Conservation (phyloP, 768 basidiomycete genomes). For the Macrolepiota dolichaula region DNA sequence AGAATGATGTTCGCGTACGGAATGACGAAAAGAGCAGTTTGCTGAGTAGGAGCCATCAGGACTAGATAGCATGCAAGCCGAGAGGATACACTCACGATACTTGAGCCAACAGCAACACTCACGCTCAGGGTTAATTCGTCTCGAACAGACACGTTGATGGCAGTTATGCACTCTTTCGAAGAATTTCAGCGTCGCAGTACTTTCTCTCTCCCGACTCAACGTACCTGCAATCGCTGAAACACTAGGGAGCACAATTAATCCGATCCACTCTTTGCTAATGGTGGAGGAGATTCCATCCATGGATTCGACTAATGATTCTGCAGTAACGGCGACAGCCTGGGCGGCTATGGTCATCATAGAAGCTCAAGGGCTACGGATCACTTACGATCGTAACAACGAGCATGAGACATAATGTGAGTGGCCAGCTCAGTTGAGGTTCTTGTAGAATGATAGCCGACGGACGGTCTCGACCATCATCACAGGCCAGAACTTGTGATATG, state of each 20-base stretch:
- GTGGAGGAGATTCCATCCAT: conserved; percentile 73
- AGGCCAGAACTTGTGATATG: neutral
- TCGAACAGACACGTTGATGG: conserved; percentile 85
- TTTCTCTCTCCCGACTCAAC: conserved; percentile 1
- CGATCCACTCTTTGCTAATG: conserved; percentile 87
- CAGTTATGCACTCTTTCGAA: conserved; percentile 78
- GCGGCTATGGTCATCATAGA: neutral
- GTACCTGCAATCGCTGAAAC: conserved; percentile 77
- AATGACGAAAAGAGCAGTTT: conserved; percentile 53
- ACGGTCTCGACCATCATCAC: neutral
- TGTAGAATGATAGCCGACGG: conserved; percentile 20
- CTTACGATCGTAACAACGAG: conserved; percentile 61
- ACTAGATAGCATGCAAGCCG: neutral
- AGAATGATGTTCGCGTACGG: conserved; percentile 26
- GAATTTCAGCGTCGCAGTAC: neutral
- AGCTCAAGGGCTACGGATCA: conserved; percentile 7
- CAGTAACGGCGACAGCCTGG: conserved; percentile 54
- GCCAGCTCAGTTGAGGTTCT: conserved; percentile 56
- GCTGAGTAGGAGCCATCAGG: conserved; percentile 35
- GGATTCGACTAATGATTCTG: conserved; percentile 72
- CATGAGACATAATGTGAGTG: conserved; percentile 53
- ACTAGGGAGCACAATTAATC: conserved; percentile 82
- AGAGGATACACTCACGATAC: conserved; percentile 48
- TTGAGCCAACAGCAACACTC: conserved; percentile 79
- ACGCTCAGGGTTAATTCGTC: conserved; percentile 81